A percentile compares a stretch with the other conserved stretches of the same genome.
phyloP scores from a whole-genome alignment of 768 basidiomycete species.

The Suillus luteus region DNA sequence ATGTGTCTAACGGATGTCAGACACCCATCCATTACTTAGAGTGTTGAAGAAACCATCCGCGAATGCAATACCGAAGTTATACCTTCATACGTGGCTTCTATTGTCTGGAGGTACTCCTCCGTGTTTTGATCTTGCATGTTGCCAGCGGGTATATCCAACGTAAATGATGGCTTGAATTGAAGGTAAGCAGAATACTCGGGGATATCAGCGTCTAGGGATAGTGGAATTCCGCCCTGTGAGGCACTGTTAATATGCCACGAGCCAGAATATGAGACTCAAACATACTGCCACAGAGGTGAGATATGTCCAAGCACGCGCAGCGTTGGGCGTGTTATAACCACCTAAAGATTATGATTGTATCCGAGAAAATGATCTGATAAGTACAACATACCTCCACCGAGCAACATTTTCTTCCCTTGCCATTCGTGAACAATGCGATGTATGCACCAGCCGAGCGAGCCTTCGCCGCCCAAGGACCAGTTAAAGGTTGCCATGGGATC shows the following conservation, averaged over 20 bases:
- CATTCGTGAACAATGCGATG: conserved; percentile 52
- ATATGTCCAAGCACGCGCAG: conserved; percentile 85
- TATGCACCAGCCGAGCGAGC: conserved; percentile 73
- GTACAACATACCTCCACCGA: conserved; percentile 66
- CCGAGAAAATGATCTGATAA: conserved; percentile 3
- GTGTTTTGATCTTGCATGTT: conserved; percentile 77
- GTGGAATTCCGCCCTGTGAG: conserved; percentile 52
- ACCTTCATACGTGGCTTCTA: conserved; percentile 44
- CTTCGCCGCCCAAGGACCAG: conserved; percentile 58
- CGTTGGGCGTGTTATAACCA: conserved; percentile 83
- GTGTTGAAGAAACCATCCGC: neutral
- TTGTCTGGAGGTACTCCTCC: conserved; percentile 49
- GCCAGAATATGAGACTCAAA: conserved; percentile 14
- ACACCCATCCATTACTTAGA: neutral
- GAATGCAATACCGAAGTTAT: conserved; percentile 29
- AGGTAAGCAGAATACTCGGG: conserved; percentile 79
- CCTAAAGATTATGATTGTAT: conserved; percentile 44
- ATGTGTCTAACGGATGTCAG: neutral
- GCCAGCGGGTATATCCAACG: conserved; percentile 71
- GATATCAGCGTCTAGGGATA: conserved; percentile 62
- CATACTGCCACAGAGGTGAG: conserved; percentile 76
- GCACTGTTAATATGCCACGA: conserved; percentile 3
- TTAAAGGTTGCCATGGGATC: conserved; percentile 80
- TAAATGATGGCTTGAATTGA: conserved; percentile 78
- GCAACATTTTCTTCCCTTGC: conserved; percentile 63